Evolutionary conservation across 2,329 filamentous ascomycete species (phyloP).

Genomic region (Penicillium sumatraense): DNA sequence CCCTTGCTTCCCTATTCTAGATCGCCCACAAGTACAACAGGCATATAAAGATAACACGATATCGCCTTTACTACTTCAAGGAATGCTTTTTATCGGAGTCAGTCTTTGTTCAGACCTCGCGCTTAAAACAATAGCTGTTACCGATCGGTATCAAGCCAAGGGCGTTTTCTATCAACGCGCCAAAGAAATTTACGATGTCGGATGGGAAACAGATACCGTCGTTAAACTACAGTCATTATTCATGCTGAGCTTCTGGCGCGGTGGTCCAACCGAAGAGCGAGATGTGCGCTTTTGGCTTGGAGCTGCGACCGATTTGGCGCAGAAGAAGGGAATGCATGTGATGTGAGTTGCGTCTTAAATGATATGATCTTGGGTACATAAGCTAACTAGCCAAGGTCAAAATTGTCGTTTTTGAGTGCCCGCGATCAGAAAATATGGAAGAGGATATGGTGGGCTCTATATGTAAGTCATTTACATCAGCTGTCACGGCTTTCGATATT

Average conservation of each 20-base stretch:
- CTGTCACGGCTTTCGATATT: background rate
- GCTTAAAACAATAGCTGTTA: slow-evolving; percentile 52
- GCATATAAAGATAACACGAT: slow-evolving; percentile 48
- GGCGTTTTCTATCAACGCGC: slow-evolving; percentile 56
- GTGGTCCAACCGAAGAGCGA: slow-evolving; percentile 53
- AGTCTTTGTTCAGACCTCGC: slow-evolving; percentile 57
- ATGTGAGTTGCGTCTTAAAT: slow-evolving; percentile 26
- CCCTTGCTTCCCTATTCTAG: slow-evolving; percentile 60
- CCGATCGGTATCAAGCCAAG: slow-evolving; percentile 56
- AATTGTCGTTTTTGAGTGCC: slow-evolving; percentile 34
- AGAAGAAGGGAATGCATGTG: slow-evolving; percentile 50
- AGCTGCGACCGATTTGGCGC: slow-evolving; percentile 56
- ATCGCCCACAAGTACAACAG: slow-evolving; percentile 50
- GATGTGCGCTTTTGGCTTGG: slow-evolving; percentile 58
- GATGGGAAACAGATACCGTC: slow-evolving; percentile 57
- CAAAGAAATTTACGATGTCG: slow-evolving; percentile 58
- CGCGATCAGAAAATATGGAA: slow-evolving; percentile 48
- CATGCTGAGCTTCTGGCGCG: slow-evolving; percentile 61
- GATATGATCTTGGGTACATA: background rate
- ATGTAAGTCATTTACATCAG: slow-evolving; percentile 34
- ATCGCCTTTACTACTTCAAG: slow-evolving; percentile 57
- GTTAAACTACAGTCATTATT: slow-evolving; percentile 58
- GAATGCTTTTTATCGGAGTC: slow-evolving; percentile 60
- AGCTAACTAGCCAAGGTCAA: slow-evolving; percentile 30
- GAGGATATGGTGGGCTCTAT: slow-evolving; percentile 61